Conservation (phyloP, 345 rosid species). For the Isatis tinctoria region DNA sequence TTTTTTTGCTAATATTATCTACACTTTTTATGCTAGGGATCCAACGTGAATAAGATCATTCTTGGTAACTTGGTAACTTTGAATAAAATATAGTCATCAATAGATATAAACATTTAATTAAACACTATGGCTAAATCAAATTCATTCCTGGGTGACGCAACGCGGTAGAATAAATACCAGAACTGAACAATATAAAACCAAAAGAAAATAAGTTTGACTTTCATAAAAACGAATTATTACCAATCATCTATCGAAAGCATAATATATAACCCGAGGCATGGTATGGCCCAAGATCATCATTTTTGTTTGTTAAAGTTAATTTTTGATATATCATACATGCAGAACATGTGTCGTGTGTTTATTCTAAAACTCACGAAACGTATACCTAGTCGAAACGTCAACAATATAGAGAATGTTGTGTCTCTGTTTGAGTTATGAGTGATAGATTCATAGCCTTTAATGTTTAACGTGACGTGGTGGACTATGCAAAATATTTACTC, state of each 20-base stretch:
- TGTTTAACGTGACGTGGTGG: slow-evolving; percentile 44
- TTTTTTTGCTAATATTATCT: background rate
- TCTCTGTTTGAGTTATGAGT: background rate
- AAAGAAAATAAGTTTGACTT: slow-evolving; percentile 24
- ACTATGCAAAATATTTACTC: slow-evolving; percentile 20
- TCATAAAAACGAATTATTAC: slow-evolving; percentile 14
- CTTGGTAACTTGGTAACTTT: background rate
- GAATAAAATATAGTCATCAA: background rate
- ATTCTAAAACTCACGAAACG: slow-evolving; percentile 5
- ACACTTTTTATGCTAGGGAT: background rate
- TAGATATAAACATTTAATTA: background rate
- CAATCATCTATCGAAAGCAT: slow-evolving; percentile 31
- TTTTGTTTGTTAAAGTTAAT: slow-evolving; percentile 12
- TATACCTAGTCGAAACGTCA: slow-evolving; percentile 1
- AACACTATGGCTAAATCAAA: slow-evolving; percentile 11
- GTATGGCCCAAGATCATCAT: slow-evolving; percentile 26
- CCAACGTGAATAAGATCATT: background rate
- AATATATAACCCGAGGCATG: slow-evolving; percentile 34
- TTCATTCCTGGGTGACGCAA: background rate
- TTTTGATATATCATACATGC: background rate
- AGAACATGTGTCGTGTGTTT: slow-evolving; percentile 24
- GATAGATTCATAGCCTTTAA: slow-evolving; percentile 1
- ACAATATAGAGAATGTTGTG: slow-evolving; percentile 15
- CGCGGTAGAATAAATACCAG: background rate
- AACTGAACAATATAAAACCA: background rate